Evolutionary conservation across 768 basidiomycete species (phyloP).

Genomic region (Strobilomyces echinocephalus): DNA sequence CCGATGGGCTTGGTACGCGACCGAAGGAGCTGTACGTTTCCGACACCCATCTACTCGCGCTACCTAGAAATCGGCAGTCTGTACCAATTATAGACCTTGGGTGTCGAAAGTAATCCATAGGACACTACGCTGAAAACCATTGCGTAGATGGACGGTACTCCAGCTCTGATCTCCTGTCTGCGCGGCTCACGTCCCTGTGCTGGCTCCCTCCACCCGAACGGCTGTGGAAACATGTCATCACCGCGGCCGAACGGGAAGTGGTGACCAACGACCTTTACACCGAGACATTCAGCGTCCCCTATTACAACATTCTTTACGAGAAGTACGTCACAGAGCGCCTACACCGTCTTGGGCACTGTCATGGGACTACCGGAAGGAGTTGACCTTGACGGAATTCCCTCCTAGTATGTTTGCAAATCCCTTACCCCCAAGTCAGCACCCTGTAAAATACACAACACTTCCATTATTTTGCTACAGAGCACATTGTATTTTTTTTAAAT

Average conservation of each 20-base stretch:
- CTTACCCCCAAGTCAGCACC: too few relatives aligned
- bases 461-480: too few relatives aligned
- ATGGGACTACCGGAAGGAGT: conserved; percentile 92
- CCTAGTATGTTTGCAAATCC: conserved; percentile 94
- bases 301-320: conserved; percentile 94
- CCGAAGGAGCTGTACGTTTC: conserved; percentile 92
- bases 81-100: conserved; percentile 88
- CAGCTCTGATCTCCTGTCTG: conserved; percentile 81
- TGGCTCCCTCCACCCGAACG: conserved; percentile 78
- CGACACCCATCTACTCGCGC: conserved; percentile 84
- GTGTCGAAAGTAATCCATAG: conserved; percentile 93
- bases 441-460: too few relatives aligned
- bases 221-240: conserved; percentile 62
- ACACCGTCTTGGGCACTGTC: conserved; percentile 93
- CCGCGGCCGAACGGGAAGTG: conserved; percentile 54
- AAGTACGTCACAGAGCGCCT: conserved; percentile 80
- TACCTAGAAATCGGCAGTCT: conserved; percentile 89
- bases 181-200: conserved; percentile 86
- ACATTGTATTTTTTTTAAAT: too few relatives aligned
- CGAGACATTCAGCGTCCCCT: conserved; percentile 77
- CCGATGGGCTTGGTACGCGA: conserved; percentile 73
- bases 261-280: conserved; percentile 56
- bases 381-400: conserved; percentile 83
- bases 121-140: conserved; percentile 71
- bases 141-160: conserved; percentile 92